Evolutionary conservation across 306 rosid genomes (phyloP).

Genomic region (Sophora flavescens): DNA sequence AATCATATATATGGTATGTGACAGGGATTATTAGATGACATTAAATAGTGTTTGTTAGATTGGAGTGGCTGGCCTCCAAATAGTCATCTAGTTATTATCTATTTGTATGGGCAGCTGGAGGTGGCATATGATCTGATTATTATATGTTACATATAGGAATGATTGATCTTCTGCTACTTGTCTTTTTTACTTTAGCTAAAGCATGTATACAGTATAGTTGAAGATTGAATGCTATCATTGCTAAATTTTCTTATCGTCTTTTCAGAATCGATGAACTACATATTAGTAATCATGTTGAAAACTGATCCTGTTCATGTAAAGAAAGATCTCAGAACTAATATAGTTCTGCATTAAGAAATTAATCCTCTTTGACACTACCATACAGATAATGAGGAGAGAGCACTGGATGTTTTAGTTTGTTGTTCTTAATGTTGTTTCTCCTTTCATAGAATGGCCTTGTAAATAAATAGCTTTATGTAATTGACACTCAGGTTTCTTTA

Average conservation of each 20-base stretch:
- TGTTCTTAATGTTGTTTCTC: slow-evolving; percentile 36
- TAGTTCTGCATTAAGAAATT: slow-evolving; percentile 26
- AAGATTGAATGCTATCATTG: slow-evolving; percentile 27
- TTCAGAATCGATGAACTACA: slow-evolving; percentile 22
- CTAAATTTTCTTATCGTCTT: slow-evolving; percentile 18
- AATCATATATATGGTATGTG: slow-evolving; percentile 10
- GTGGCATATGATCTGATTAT: slow-evolving; percentile 24
- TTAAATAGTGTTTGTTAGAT: not conserved
- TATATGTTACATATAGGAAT: not conserved
- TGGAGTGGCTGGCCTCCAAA: slow-evolving; percentile 17
- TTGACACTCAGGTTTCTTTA: slow-evolving; percentile 42
- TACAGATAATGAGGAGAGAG: not conserved
- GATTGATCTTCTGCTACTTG: not conserved
- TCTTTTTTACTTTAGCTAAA: not conserved
- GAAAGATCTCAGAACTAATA: slow-evolving; percentile 28
- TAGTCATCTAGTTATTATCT: slow-evolving; percentile 18
- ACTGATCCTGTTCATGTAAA: slow-evolving; percentile 13
- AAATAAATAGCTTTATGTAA: slow-evolving; percentile 16
- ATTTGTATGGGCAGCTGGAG: slow-evolving; percentile 23
- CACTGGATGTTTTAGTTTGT: slow-evolving; percentile 21
- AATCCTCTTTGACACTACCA: slow-evolving; percentile 20
- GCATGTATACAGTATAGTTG: not conserved
- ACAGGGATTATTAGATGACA: slow-evolving; percentile 13
- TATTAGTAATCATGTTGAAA: slow-evolving; percentile 26
- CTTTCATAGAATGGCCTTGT: slow-evolving; percentile 26